Evolutionary conservation across 2,329 filamentous ascomycete species (phyloP), one percentile per base, ranked within the genome.

Genomic region (Tolypocladium nubicola): DNA sequence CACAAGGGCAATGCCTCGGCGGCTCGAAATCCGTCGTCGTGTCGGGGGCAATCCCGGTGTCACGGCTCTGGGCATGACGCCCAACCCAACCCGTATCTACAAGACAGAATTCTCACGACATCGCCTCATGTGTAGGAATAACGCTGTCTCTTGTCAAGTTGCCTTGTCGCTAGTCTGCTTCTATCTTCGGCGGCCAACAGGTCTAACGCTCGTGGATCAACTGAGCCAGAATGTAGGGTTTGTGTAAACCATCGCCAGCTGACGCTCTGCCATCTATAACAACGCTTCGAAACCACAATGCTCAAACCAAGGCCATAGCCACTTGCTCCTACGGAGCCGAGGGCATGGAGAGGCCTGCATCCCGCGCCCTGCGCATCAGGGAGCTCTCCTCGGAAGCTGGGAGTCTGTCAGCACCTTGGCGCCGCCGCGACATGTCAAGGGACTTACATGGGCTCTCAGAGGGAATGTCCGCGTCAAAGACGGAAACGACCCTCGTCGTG

Each of bases 401-500:
- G 49, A 45, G 21, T 7, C 1, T 14, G 30, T 52, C 16, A 54
- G 54, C 50, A 57, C 53, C 47, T 40, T 14, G 4, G 10, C 19
- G 45, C 47, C 4, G 59, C 58, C 58, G 49, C 30, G 56, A 52
- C 37, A 52, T 8, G 21, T 6, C 4, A 39, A 40, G 40, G 52
- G n/a, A 43, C 59, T 59, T 54, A 59, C 59, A 58, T 49, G 59
- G 59, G 23, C 35, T 55, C 16, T 61, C 56, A 35, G 39, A 39
- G 11, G 61, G 37, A 6, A 63, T 60, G 0, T 53, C 45, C 14
- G 43, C 56, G 7, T 61, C 57, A 10, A 53, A 21, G 6, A 65
- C 62, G 0, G 57, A 59, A 6, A 71, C 59, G 3, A 50, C 45
- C 2, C 43, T 57, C 37, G 60, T 63, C 8, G 63, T 57, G 41